Conservation (phyloP, 495 filamentous ascomycete species). For the Parmelia sp. region DNA sequence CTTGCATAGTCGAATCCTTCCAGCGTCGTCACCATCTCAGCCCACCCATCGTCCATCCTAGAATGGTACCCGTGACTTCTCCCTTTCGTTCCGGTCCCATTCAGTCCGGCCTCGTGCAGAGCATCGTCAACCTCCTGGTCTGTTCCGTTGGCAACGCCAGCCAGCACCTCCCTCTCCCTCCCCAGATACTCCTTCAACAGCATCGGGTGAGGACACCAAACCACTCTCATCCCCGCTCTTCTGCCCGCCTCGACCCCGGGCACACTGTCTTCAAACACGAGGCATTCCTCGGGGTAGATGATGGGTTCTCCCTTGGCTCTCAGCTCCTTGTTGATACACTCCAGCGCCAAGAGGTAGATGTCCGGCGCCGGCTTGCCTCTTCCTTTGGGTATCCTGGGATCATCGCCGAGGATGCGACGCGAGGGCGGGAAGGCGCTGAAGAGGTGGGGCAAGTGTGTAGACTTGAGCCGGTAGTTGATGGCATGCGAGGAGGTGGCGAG, state of each 20-base stretch:
- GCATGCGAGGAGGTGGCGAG: constrained; percentile 74
- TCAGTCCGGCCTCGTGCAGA: constrained; percentile 39
- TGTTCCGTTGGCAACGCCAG: constrained; percentile 67
- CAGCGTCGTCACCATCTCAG: constrained; percentile 52
- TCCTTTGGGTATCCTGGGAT: constrained; percentile 68
- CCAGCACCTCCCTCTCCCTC: constrained; percentile 74
- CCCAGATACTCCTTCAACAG: constrained; percentile 69
- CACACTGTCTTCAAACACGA: constrained; percentile 95
- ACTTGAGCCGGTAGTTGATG: constrained; percentile 74
- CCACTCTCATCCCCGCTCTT: constrained; percentile 88
- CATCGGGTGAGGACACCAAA: constrained; percentile 86
- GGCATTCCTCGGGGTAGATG: constrained; percentile 76
- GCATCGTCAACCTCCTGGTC: constrained; percentile 46
- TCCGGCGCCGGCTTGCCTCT: constrained; percentile 90
- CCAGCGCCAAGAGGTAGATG: constrained; percentile 83
- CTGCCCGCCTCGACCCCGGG: constrained; percentile 87
- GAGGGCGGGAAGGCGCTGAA: constrained; percentile 65
- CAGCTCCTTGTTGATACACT: constrained; percentile 72
- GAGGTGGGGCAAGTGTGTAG: constrained; percentile 60
- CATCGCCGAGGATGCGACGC: constrained; percentile 78
- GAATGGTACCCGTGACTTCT: not conserved
- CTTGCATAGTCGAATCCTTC: constrained; percentile 65
- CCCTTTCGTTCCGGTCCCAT: constrained; percentile 43
- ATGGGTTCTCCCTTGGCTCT: constrained; percentile 51
- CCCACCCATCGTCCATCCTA: constrained; percentile 67